A percentile compares a stretch with the other conserved stretches of the same genome.
These are phyloP conservation scores for Vigna angularis DNA, from an alignment of 306 rosid genomes.

Conservation along the genomic window DNA sequence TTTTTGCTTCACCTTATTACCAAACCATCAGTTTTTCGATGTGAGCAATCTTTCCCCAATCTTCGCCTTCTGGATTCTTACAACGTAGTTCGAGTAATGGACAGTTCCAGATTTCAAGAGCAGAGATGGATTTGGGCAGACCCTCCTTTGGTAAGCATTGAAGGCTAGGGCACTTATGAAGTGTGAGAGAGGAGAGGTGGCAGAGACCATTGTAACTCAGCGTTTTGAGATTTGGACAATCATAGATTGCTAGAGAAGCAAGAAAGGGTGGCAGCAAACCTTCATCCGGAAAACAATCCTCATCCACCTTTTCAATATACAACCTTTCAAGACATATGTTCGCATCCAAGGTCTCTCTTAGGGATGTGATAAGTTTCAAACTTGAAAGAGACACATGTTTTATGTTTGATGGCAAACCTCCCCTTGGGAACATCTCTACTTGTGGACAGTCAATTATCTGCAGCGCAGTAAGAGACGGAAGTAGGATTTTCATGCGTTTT, in stretches of 20 bases:
- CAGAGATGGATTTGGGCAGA: neutral
- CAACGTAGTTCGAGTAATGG: neutral
- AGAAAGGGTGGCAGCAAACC: neutral
- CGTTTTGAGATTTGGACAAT: neutral
- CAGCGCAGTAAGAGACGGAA: neutral
- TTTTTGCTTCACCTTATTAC: too few relatives aligned
- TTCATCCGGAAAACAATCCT: neutral
- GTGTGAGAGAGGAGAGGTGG: neutral
- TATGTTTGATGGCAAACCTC: neutral
- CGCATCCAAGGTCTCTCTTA: neutral
- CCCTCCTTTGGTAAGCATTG: neutral
- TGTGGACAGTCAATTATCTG: neutral
- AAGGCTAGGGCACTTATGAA: neutral
- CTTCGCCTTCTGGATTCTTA: neutral
- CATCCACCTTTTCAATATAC: neutral
- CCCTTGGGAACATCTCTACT: neutral
- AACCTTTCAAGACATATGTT: neutral
- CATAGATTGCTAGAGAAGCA: fast-evolving
- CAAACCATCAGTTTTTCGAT: too few relatives aligned
- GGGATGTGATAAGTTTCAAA: neutral
- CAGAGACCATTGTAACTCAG: neutral
- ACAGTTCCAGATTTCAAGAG: neutral
- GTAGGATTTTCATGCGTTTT: neutral
- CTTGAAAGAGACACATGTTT: neutral
- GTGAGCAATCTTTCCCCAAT: neutral